A percentile compares a stretch with the other conserved stretches of the same genome.
Conservation (phyloP, 2,329 filamentous ascomycete species). For the Paraphaeosphaeria minitans region DNA sequence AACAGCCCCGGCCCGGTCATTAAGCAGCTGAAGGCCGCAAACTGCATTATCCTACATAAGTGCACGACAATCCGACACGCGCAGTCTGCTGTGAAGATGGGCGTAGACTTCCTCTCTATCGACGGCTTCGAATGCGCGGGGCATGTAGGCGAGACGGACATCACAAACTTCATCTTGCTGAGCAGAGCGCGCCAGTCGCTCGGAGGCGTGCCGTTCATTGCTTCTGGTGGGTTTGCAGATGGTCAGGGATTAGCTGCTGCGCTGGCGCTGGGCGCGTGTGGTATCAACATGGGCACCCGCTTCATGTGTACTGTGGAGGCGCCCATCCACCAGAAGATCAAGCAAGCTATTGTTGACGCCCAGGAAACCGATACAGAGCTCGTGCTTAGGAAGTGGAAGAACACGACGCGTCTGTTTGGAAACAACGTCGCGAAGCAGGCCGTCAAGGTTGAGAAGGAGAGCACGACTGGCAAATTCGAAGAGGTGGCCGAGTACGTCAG, state of each 20-base stretch:
- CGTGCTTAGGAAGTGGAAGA: constrained; percentile 87
- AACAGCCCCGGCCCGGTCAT: constrained; percentile 93
- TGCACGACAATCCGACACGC: constrained; percentile 97
- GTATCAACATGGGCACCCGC: constrained; percentile 97
- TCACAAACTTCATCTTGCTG: constrained; percentile 88
- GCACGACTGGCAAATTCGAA: constrained; percentile 82
- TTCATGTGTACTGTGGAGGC: constrained; percentile 97
- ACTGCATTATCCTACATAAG: constrained; percentile 87
- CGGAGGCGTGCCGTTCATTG: constrained; percentile 82
- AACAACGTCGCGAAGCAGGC: constrained; percentile 88
- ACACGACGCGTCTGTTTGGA: constrained; percentile 84
- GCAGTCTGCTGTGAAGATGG: constrained; percentile 86
- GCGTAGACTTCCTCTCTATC: constrained; percentile 95
- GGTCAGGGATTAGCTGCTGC: constrained; percentile 92
- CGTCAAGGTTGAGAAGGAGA: constrained; percentile 81
- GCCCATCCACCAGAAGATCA: constrained; percentile 91
- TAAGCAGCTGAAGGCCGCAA: constrained; percentile 79
- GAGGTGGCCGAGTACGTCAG: constrained; percentile 88
- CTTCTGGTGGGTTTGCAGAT: constrained; percentile 93
- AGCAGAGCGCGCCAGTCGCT: constrained; percentile 83
- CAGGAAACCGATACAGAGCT: constrained; percentile 91
- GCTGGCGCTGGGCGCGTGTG: constrained; percentile 84
- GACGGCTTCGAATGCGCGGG: constrained; percentile 98
- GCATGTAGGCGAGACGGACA: constrained; percentile 85
- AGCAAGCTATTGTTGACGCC: constrained; percentile 86